Evolutionary conservation across 2,329 filamentous ascomycete species (phyloP).

Genomic region (Nemania diffusa): DNA sequence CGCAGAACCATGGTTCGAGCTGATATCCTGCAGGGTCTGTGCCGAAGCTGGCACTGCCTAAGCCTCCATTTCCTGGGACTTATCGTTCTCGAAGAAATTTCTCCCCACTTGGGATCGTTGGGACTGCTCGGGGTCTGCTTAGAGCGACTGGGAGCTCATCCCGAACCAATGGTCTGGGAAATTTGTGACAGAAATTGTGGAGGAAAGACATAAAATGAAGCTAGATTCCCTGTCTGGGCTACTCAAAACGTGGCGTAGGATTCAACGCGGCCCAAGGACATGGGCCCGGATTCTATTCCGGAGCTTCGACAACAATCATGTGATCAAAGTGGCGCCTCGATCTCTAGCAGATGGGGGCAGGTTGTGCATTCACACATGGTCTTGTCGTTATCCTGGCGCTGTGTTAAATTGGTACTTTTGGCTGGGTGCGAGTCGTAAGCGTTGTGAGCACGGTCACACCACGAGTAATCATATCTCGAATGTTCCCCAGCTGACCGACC

Average conservation of each 20-base stretch:
- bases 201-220: conserved; percentile 35
- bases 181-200: conserved; percentile 37
- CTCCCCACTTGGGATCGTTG: conserved; percentile 30
- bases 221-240: conserved; percentile 14
- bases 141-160: conserved; percentile 22
- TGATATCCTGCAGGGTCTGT: conserved; percentile 34
- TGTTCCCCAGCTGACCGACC: conserved; percentile 18
- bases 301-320: conserved; percentile 27
- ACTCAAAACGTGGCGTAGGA: conserved; percentile 33
- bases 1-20: conserved; percentile 21
- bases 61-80: conserved; percentile 20
- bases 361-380: conserved; percentile 24
- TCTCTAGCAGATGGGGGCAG: conserved; percentile 21
- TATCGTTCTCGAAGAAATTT: conserved; percentile 36
- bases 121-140: conserved; percentile 28
- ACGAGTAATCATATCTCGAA: conserved; percentile 6
- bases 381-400: conserved; percentile 2
- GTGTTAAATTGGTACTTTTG: conserved; percentile 26
- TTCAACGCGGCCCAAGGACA: conserved; percentile 35
- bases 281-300: conserved; percentile 31
- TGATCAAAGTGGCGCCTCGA: conserved; percentile 25
- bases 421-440: conserved; percentile 11
- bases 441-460: conserved; percentile 24
- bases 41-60: conserved; percentile 29
- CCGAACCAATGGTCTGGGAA: conserved; percentile 37